Evolutionary conservation across 1,284 basidiomycete species (phyloP).

Genomic region (Sporisorium sorghi): DNA sequence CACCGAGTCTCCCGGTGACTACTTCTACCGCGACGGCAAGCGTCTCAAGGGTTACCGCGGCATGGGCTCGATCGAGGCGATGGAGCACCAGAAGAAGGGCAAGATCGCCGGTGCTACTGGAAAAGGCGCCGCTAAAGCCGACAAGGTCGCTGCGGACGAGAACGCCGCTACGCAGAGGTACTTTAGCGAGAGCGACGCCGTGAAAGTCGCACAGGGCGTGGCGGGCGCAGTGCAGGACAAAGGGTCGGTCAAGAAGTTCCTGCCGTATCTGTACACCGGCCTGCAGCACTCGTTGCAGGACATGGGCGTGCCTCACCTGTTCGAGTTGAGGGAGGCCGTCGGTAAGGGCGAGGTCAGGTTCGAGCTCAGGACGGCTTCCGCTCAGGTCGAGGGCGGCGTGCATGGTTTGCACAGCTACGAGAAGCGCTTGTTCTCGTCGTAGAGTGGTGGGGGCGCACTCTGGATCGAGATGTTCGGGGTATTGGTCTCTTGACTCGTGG

Average conservation of each 20-base stretch:
- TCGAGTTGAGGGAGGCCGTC: constrained; percentile 77
- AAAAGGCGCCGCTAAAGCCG: constrained; percentile 72
- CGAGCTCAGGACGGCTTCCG: constrained; percentile 92
- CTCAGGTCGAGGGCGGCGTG: constrained; percentile 95
- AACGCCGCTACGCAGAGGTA: constrained; percentile 97
- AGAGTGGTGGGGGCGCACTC: not conserved
- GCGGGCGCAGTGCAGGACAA: constrained; percentile 97
- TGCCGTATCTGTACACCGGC: constrained; percentile 91
- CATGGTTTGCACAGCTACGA: constrained; percentile 78
- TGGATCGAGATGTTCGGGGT: too few species aligned
- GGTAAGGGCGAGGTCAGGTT: constrained; percentile 81
- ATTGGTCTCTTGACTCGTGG: too few species aligned
- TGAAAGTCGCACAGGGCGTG: constrained; percentile 94
- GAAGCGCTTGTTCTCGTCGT: constrained; percentile 74
- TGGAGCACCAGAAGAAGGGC: constrained; percentile 67
- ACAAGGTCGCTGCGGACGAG: constrained; percentile 71
- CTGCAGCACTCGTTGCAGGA: constrained; percentile 97
- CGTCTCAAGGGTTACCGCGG: constrained; percentile 98
- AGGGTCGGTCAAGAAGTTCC: constrained; percentile 85
- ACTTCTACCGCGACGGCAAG: constrained; percentile 98
- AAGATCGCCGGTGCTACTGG: constrained; percentile 69
- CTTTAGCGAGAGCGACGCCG: constrained; percentile 92
- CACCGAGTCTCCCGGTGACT: constrained; percentile 96
- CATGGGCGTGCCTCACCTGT: constrained; percentile 81
- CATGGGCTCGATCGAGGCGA: constrained; percentile 81